Evolutionary conservation across 2,329 filamentous ascomycete species (phyloP), one percentile per base, ranked within the genome.

Genomic region (Monilinia aucupariae): DNA sequence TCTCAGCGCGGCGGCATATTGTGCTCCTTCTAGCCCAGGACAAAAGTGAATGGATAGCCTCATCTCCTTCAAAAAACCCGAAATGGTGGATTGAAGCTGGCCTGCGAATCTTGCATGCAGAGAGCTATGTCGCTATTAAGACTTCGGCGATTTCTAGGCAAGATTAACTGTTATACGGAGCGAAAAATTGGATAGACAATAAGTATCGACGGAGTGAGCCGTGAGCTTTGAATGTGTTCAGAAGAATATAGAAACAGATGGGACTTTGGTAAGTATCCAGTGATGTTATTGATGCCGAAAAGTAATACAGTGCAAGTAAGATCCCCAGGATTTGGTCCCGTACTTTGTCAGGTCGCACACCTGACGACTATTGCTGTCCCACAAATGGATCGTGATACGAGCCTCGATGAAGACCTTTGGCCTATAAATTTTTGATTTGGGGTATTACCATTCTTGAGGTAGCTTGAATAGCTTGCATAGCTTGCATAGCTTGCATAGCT

Each of bases 261-360:
- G 20, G 54, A 17, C 15, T 25, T 56, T 39, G 54, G 41, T 58
- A 32, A 25, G 25, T 48, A 58, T 39, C 45, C 20, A 27, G 25
- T 34, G 15, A n/a, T 58, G 20, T 39, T 30, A 27, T 62, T 62
- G 43, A 32, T 58, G 52, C 30, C 30, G 32, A 25, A 30, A 41
- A 43, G 22, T 37, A 30, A 47, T 58, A 45, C 45, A 25, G 54
- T 58, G 54, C 41, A 50, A 25, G 54, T 32, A 34, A 49, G 60
- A 62, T 58, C 60, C 60, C 60, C 50, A 50, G 60, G 54, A 58
- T 32, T 62, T 58, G 52, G 60, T 50, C 34, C 60, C 15, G 52
- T 58, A 34, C 45, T 58, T 37, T 58, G 52, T 58, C 60, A 25
- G 48, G 60, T 58, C 45, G 41, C 37, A 62, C 52, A 58, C 58